These are phyloP conservation scores for Pichia thaimueangensis DNA, from an alignment of 805 yeast genomes.

Conservation along the genomic window DNA sequence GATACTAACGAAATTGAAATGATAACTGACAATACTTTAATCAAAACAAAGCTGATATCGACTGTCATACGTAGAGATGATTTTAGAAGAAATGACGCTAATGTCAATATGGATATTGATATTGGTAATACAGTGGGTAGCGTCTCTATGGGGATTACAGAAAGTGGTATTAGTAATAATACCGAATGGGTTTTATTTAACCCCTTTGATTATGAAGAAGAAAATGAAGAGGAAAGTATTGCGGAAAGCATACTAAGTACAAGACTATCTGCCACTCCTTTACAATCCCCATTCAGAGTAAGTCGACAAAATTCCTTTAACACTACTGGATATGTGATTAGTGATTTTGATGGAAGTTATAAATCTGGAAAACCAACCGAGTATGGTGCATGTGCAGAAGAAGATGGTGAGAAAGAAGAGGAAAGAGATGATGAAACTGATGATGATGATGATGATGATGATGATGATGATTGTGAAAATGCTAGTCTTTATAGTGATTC, in stretches of 20 bases:
- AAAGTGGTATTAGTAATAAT: not conserved
- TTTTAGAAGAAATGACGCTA: not conserved
- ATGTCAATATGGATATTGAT: not conserved
- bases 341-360: conserved; percentile 12
- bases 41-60: no score
- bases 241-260: conserved; percentile 7
- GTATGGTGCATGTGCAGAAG: not conserved
- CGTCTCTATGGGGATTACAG: not conserved
- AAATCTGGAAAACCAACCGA: not conserved
- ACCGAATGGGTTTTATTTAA: conserved; percentile 10
- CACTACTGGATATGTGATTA: conserved; percentile 17
- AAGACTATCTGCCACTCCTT: not conserved
- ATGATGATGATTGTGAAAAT: conserved; percentile 22
- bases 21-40: no score
- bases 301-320: not conserved
- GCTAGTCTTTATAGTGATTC: conserved; percentile 17
- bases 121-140: not conserved
- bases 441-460: conserved; percentile 27
- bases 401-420: not conserved
- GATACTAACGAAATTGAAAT: no score
- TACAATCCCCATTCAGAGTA: not conserved
- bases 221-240: not conserved
- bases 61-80: no score
- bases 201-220: not conserved
- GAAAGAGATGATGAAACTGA: conserved; percentile 17